phyloP scores from a whole-genome alignment of 2,329 filamentous ascomycete genomes.

The Talaromyces sp. region DNA sequence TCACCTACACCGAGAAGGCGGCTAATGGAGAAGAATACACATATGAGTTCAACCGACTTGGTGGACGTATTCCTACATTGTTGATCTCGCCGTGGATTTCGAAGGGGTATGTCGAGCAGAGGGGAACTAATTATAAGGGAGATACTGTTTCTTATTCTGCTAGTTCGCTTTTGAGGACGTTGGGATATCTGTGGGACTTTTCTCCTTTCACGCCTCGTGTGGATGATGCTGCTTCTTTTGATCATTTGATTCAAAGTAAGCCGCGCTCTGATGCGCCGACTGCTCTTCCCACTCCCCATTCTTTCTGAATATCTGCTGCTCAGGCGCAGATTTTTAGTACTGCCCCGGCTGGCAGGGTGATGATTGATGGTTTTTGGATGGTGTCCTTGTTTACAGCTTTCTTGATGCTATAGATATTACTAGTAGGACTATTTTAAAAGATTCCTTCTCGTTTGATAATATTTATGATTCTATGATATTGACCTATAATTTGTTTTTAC shows the following conservation, averaged over 20 bases:
- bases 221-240: constrained; percentile 29
- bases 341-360: neutral
- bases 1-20: constrained; percentile 34
- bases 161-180: constrained; percentile 27
- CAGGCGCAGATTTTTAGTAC: neutral
- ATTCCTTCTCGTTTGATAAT: no score
- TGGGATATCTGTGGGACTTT: constrained; percentile 36
- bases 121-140: constrained; percentile 22
- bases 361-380: neutral
- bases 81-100: constrained; percentile 33
- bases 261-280: neutral
- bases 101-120: constrained; percentile 32
- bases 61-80: constrained; percentile 32
- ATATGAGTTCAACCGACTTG: constrained; percentile 31
- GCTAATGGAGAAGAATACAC: constrained; percentile 31
- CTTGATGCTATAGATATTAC: neutral
- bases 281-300: neutral
- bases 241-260: constrained; percentile 25
- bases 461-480: neutral
- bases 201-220: constrained; percentile 32
- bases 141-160: constrained; percentile 28
- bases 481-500: neutral
- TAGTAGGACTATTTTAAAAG: neutral
- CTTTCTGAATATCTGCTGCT: neutral
- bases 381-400: neutral